These are phyloP conservation scores for Tolypocladium amazonense DNA, from an alignment of 2,329 filamentous ascomycete genomes.

Conservation along the genomic window DNA sequence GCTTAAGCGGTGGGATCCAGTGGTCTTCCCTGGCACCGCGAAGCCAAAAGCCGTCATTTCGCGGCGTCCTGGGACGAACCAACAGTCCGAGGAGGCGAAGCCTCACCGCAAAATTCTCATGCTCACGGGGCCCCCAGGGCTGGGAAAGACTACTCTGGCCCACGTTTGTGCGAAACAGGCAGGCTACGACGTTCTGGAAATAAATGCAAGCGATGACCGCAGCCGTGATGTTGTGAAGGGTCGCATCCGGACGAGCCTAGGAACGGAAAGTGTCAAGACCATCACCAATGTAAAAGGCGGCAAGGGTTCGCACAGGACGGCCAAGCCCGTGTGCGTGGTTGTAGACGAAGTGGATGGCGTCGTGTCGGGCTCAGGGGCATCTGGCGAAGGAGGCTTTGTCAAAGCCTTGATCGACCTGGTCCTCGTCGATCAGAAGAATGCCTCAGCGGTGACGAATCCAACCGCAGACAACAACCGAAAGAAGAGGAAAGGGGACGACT, in stretches of 20 bases:
- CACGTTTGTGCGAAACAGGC: constrained; percentile 94
- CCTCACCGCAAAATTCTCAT: constrained; percentile 80
- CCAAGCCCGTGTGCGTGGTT: constrained; percentile 82
- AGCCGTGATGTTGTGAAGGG: constrained; percentile 84
- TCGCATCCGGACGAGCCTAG: constrained; percentile 81
- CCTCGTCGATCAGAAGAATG: constrained; percentile 73
- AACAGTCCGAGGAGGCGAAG: constrained; percentile 54
- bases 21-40: constrained; percentile 75
- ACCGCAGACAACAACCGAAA: constrained; percentile 18
- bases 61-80: constrained; percentile 30
- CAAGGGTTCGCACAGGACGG: constrained; percentile 52
- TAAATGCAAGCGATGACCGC: constrained; percentile 94
- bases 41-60: constrained; percentile 42
- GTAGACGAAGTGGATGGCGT: constrained; percentile 97
- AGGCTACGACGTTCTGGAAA: constrained; percentile 92
- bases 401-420: constrained; percentile 90
- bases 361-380: constrained; percentile 63
- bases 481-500: constrained; percentile 75
- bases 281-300: constrained; percentile 51
- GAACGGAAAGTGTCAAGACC: constrained; percentile 84
- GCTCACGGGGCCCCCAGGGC: constrained; percentile 79
- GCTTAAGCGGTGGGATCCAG: constrained; percentile 87
- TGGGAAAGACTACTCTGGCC: constrained; percentile 92
- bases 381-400: constrained; percentile 88
- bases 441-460: constrained; percentile 16